Percentiles rank a stretch among this genome's conserved stretches.
Evolutionary conservation across 176 grass and related monocot genomes (phyloP).

Genomic region (Paspalum notatum): DNA sequence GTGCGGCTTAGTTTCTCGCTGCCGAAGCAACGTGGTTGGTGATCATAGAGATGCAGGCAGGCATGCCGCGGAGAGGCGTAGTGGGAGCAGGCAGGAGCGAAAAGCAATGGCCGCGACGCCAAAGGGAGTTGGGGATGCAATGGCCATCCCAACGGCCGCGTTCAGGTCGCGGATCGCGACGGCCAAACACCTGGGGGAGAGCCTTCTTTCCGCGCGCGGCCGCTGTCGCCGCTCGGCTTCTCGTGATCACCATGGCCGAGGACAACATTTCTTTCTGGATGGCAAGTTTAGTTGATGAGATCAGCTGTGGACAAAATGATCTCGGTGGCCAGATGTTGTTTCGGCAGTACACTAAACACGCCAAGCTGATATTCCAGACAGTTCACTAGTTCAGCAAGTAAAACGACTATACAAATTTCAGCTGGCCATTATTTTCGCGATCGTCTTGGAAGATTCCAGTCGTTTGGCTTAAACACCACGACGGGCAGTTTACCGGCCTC

Average conservation of each 20-base stretch:
- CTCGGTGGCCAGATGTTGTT: too few relatives aligned
- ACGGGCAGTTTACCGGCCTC: neutral
- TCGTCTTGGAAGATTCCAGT: neutral
- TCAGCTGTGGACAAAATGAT: neutral
- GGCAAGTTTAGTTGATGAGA: neutral
- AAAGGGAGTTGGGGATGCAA: too few relatives aligned
- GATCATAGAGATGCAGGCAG: constrained; percentile 19
- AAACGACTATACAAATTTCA: neutral
- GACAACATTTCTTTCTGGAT: too few relatives aligned
- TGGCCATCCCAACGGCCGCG: constrained; percentile 48
- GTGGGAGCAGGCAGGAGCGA: constrained; percentile 43
- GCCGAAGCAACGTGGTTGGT: constrained; percentile 90
- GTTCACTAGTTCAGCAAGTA: too few relatives aligned
- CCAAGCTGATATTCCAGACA: neutral
- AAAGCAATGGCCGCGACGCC: neutral
- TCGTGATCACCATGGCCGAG: constrained; percentile 22
- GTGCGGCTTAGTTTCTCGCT: constrained; percentile 47
- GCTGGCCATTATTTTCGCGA: neutral
- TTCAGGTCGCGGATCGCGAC: constrained; percentile 43
- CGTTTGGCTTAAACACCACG: neutral
- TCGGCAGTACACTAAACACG: neutral
- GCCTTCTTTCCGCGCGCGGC: constrained; percentile 4
- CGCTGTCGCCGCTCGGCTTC: neutral
- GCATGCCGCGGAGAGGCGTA: neutral
- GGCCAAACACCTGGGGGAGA: constrained; percentile 11